Base-by-base conservation (phyloP, 2,329 filamentous ascomycete species). In the Penicillium brasilianum region DNA sequence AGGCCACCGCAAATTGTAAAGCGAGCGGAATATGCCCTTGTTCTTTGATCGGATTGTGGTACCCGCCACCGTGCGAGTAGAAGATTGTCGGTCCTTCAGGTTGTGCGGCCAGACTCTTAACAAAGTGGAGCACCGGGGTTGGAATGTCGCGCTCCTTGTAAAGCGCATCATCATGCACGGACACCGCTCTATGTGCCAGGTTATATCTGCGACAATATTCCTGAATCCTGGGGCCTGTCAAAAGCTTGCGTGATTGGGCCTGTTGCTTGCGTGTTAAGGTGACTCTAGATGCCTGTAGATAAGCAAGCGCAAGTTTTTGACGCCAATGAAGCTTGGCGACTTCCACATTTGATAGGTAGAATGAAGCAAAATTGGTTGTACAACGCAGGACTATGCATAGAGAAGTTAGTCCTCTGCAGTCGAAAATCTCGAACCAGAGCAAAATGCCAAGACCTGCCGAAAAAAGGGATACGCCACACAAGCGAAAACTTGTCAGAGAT, bases 61-160 rank as follows among this genome's bases (percentile, higher is more conserved):
- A 53, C 5, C 50, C 36, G 20, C 50, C 50, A 9, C 50, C 50
- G 22, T 52, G 50, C 7, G 13, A 37, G 36, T 52, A 52, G 14
- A 39, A 37, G 6, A 52, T 36, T 7, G 50, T 52, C 18, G 50
- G 50, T 16, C 50, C 50, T 11, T 6, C 20, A n/a, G 50, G 50
- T 22, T 25, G 50, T n/a, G 32, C 1, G 18, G 11, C 16, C 9
- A 34, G 34, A n/a, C 22, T 4, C 2, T 36, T 39, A 22, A 53
- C 34, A 13, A 53, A 41, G 14, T 41, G 50, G 10, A 53, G 50
- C 22, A 53, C 50, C 4, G 50, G 50, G n/a, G 20, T 28, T 16
- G 50, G 50, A 8, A 28, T 39, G 8, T 9, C 11, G 32, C 10
- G 16, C 9, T 39, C 13, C 25, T n/a, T 22, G 7, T 7, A 7